Percentiles rank a stretch among this genome's conserved stretches.
Conservation (phyloP, 768 basidiomycete species). For the Rickenella mellea region DNA sequence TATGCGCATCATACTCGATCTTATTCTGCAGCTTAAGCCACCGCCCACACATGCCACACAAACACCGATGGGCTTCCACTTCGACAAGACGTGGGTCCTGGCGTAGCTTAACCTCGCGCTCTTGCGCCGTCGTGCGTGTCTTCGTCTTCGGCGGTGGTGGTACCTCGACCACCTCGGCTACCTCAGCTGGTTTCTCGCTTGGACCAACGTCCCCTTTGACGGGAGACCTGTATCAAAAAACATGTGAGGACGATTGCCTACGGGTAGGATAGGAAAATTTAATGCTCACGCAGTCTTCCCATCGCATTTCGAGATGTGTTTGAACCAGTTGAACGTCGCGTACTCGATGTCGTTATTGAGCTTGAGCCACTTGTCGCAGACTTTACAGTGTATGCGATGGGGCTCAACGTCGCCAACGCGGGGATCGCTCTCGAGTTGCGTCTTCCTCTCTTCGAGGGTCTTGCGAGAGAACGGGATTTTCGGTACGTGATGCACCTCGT, state of each 20-base stretch:
- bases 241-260: too few relatives aligned
- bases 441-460: neutral
- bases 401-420: constrained; percentile 39
- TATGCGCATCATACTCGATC: neutral
- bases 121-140: neutral
- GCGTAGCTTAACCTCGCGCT: neutral
- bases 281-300: neutral
- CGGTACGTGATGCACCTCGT: neutral
- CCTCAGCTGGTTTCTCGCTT: neutral
- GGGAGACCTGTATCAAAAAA: too few relatives aligned
- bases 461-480: neutral
- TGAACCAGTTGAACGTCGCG: constrained; percentile 40
- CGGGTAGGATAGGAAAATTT: too few relatives aligned
- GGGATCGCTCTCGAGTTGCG: constrained; percentile 39
- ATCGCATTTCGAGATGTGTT: constrained; percentile 23
- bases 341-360: constrained; percentile 39
- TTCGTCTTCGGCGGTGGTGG: too few relatives aligned
- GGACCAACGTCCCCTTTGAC: too few relatives aligned
- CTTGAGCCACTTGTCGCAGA: constrained; percentile 56
- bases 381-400: constrained; percentile 45
- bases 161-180: neutral
- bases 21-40: neutral
- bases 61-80: neutral
- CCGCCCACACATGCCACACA: neutral
- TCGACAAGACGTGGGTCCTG: neutral